Evolutionary conservation across 352 stramenopile species (phyloP).

Genomic region (Phytophthora nicotianae): DNA sequence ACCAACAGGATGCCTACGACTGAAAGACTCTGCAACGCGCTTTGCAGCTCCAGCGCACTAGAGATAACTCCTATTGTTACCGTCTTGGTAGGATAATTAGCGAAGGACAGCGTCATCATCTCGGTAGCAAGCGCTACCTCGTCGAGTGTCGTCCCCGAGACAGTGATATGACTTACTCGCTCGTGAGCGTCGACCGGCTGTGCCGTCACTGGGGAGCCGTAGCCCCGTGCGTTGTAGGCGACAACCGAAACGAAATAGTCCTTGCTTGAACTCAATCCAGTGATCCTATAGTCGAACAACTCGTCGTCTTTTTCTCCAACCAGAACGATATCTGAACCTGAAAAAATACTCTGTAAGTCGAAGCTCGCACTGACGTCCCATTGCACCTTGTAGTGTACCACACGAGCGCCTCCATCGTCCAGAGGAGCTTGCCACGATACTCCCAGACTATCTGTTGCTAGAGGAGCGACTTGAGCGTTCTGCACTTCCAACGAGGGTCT

Average conservation of each 20-base stretch:
- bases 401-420: conserved; percentile 64
- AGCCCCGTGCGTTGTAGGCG: conserved; percentile 81
- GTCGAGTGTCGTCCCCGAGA: conserved; percentile 38
- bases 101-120: conserved; percentile 63
- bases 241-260: conserved; percentile 85
- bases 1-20: conserved; percentile 66
- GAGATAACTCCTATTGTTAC: conserved; percentile 52
- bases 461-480: conserved; percentile 40
- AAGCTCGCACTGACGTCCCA: conserved; percentile 91
- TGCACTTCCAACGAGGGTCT: conserved; percentile 39
- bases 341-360: conserved; percentile 68
- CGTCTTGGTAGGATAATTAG: conserved; percentile 46
- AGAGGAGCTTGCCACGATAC: conserved; percentile 82
- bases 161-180: conserved; percentile 53
- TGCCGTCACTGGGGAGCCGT: conserved; percentile 58
- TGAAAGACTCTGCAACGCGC: conserved; percentile 53
- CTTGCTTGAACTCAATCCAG: conserved; percentile 43
- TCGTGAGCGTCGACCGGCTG: conserved; percentile 52
- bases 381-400: conserved; percentile 93
- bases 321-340: conserved; percentile 51
- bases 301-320: neutral
- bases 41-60: conserved; percentile 53
- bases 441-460: conserved; percentile 42
- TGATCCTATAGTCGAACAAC: conserved; percentile 44
- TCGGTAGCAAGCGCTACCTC: conserved; percentile 39